Percentiles rank a stretch among this genome's conserved stretches.
Evolutionary conservation across 148 eudicot species (phyloP).

Genomic region (Rhododendron vialii): DNA sequence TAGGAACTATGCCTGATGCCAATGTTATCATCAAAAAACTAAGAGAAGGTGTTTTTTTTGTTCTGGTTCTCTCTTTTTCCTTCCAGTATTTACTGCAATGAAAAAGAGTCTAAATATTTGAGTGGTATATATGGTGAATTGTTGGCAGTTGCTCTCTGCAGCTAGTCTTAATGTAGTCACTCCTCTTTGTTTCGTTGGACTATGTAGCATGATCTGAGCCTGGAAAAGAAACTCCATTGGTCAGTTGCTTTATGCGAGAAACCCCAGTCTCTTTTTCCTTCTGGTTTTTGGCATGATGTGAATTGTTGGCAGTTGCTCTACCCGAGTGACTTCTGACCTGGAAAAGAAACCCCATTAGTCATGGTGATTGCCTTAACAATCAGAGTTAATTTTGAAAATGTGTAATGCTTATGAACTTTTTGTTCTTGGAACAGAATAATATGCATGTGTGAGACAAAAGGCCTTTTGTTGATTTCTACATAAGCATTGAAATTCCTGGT

Average conservation of each 20-base stretch:
- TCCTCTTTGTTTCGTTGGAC: background rate
- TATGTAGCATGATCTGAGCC: background rate
- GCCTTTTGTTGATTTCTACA: background rate
- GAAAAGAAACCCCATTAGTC: background rate
- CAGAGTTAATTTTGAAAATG: background rate
- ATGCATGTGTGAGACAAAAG: background rate
- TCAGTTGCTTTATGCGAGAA: background rate
- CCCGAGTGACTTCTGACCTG: background rate
- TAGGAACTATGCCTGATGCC: conserved; percentile 99
- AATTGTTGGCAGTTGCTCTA: background rate
- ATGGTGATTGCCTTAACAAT: background rate
- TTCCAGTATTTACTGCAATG: background rate
- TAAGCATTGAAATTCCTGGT: background rate
- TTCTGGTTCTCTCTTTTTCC: background rate
- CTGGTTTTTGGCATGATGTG: background rate
- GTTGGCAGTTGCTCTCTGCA: background rate
- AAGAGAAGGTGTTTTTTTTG: conserved; percentile 48
- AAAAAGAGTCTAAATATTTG: background rate
- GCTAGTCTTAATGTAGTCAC: background rate
- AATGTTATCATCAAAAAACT: conserved; percentile 90
- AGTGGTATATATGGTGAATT: background rate
- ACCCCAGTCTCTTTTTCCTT: background rate
- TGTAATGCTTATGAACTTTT: background rate
- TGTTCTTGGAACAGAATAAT: background rate
- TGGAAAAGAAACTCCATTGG: background rate